Evolutionary conservation across 1,284 basidiomycete genomes (phyloP).

Genomic region (Cutaneotrichosporon cutaneum): DNA sequence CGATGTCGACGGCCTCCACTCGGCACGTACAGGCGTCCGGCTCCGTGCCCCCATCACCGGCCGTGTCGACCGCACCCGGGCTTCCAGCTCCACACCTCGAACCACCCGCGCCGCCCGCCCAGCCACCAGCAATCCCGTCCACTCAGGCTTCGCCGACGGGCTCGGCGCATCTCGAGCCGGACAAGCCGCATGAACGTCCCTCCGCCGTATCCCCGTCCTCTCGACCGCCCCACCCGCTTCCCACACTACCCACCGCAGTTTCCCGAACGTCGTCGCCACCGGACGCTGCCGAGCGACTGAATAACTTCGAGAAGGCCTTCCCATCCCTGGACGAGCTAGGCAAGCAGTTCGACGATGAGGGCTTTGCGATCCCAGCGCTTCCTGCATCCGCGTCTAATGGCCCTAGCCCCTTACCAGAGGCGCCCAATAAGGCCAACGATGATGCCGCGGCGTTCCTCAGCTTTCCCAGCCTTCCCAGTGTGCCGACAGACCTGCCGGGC

Average conservation of each 20-base stretch:
- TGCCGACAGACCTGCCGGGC: conserved; percentile 20
- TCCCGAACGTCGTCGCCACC: background rate
- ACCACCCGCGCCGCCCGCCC: background rate
- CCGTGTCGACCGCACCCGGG: background rate
- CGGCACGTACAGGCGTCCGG: background rate
- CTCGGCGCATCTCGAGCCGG: background rate
- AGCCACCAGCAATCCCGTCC: background rate
- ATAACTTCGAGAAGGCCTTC: conserved; percentile 30
- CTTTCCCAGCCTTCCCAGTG: conserved; percentile 22
- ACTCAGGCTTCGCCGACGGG: background rate
- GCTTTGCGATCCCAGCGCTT: conserved; percentile 11
- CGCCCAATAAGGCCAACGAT: conserved; percentile 7
- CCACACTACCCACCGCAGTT: background rate
- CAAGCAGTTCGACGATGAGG: conserved; percentile 40
- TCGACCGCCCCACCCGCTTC: background rate
- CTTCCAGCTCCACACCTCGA: background rate
- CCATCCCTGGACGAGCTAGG: conserved; percentile 49
- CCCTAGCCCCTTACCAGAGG: conserved; percentile 1
- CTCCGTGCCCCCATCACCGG: background rate
- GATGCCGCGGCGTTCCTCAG: conserved; percentile 10
- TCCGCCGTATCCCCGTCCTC: background rate
- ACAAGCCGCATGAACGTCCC: background rate
- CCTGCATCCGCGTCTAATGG: background rate
- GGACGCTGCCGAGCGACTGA: background rate
- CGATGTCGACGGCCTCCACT: background rate